A percentile compares a stretch with the other conserved stretches of the same genome.
Evolutionary conservation across 208 protist genomes (phyloP).

Genomic region (Porcisia deanei): DNA sequence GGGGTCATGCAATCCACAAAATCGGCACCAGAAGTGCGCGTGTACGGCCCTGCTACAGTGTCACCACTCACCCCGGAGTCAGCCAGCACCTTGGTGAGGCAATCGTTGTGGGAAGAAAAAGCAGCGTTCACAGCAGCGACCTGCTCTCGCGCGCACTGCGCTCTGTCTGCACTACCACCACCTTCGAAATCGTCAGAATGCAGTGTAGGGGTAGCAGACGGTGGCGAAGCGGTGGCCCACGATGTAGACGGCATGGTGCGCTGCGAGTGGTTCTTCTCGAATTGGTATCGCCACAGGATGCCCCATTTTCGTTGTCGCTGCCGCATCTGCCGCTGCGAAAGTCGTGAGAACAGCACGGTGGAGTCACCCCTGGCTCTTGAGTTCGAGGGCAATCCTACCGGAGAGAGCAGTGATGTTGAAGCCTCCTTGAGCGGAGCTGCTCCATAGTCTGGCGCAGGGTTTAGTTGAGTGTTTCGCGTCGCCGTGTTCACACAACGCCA

Average conservation of each 20-base stretch:
- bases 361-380: not conserved
- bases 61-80: not conserved
- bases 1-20: not conserved
- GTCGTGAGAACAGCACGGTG: constrained; percentile 4
- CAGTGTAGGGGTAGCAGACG: not conserved
- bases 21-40: not conserved
- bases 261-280: not conserved
- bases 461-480: too few relatives aligned
- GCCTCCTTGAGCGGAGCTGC: not conserved
- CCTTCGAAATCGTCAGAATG: not conserved
- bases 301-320: constrained; percentile 52
- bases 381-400: not conserved
- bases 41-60: not conserved
- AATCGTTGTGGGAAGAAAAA: not conserved
- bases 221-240: not conserved
- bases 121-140: not conserved
- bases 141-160: not conserved
- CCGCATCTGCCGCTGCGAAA: constrained; percentile 39
- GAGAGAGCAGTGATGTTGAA: not conserved
- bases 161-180: not conserved
- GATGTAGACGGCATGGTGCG: not conserved
- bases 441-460: not conserved
- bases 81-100: not conserved
- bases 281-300: constrained; percentile 50
- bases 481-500: not conserved